Evolutionary conservation across 176 grass and related monocot genomes (phyloP), one percentile per base, ranked within the genome.

Genomic region (Aegilops speltoides): DNA sequence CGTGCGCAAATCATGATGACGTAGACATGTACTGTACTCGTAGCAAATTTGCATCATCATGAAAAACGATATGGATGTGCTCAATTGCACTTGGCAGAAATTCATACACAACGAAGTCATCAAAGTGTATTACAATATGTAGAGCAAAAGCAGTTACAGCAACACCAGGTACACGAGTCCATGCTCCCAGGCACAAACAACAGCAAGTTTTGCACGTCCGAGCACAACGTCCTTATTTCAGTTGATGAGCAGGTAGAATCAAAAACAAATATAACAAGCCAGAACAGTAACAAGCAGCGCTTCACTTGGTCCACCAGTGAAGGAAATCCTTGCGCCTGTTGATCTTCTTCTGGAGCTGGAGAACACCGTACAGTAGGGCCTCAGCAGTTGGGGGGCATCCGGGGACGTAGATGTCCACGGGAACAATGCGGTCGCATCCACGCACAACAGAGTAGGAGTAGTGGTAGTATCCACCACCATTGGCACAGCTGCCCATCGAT

Each of bases 311-410:
- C 97, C 97, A 96, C 97, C 97, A 98, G 77, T 92, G 87, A 84
- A 92, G 94, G 88, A 98, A 98, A 82, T 98, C 97, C 85, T 98
- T 98, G 82, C 94, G 94, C 83, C 94, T 90, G 85, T 96, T 94
- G 70, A 98, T 96, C 82, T 98, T 98, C 94, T 98, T 98, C 79
- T 96, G 94, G 48, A 98, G 94, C 82, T 98, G 97, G 29, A 98
- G 96, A 26, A 98, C 94, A n/a, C 97, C 97, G 0, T 98, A 98
- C 34, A 96, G 88, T 38, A 98, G 81, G 59, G 97, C 97, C 88
- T 98, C 97, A 0, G 97, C 93, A 73, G 97, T 98, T 60, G 97
- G 97, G 33, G 97, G 97, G 79, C 94, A 98, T 23, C 97, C 97
- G 43, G 97, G 92, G 56, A 96, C 94, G 2, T 98, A 96, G 29